Base-by-base conservation (phyloP, 306 rosid genomes). In the Quercus dentata region DNA sequence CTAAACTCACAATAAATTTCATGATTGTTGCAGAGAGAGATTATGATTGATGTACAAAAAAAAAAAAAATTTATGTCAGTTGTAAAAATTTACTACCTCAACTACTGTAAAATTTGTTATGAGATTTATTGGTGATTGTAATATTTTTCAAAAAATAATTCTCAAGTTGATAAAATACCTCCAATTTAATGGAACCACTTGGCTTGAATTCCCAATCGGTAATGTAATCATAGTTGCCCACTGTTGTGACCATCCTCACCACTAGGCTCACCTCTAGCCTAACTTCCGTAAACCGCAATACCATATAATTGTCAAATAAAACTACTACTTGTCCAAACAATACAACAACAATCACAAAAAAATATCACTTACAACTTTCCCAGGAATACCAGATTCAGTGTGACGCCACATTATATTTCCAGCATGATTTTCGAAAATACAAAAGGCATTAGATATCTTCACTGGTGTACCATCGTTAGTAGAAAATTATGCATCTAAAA, bases 341-440 rank as follows among this genome's bases (percentile, higher is more conserved):
- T 46, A 46, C 4, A 12, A 0, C 52, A 46, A 18, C 6, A 59
- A 28, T 3, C 27, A 2, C 28, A 17, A 3, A 25, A 25, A 63
- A 25, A 13, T 1, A 33, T n/a, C 12, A 38, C 73, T 25, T 79
- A 87, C 88, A 71, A 20, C 19, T 73, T 82, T 64, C 19, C 78
- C 19, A 2, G 86, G 85, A 64, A 88, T 54, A 9, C 2, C 73
- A 0, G 15, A 20, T 77, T 88, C 91, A n/a, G 94, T 81, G 77
- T 90, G 94, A 41, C 92, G 92, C 97, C 97, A 92, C 91, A 87
- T 78, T 74, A 87, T 79, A 55, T 85, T 81, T 4, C 92, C 87
- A 8, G 85, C 85, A 57, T 83, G 59, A 19, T 62, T 81, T 55
- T 92, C 93, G n/a, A 90, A 90, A 10, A 92, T 80, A 46, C 97